Conservation (phyloP, 2,329 filamentous ascomycete genomes). For the Phaeoacremonium minimum region DNA sequence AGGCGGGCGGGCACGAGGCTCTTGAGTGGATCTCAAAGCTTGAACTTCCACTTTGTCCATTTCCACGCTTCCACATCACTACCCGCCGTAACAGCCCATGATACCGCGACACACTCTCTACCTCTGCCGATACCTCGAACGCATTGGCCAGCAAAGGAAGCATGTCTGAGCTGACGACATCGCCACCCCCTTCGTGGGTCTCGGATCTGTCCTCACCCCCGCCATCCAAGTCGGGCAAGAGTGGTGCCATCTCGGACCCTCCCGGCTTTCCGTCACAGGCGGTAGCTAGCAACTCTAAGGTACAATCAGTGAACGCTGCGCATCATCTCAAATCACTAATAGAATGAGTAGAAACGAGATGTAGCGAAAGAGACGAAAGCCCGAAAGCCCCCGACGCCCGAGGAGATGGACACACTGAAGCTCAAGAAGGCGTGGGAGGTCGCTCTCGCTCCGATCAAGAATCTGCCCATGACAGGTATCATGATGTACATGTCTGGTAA, state of each 20-base stretch:
- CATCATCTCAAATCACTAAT: background rate
- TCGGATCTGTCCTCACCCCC: slow-evolving; percentile 71
- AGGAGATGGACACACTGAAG: slow-evolving; percentile 93
- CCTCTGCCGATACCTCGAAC: no score
- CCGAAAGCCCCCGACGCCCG: slow-evolving; percentile 66
- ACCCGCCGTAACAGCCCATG: no score
- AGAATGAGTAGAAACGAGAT: slow-evolving; percentile 40
- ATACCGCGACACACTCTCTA: no score
- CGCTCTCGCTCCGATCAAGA: slow-evolving; percentile 87
- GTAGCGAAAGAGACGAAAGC: slow-evolving; percentile 42
- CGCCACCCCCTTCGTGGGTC: slow-evolving; percentile 58
- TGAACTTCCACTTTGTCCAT: no score
- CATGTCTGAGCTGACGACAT: slow-evolving; percentile 19
- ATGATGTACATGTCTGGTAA: slow-evolving; percentile 99
- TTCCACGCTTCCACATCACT: no score
- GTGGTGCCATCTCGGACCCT: slow-evolving; percentile 71
- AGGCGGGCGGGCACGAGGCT: no score
- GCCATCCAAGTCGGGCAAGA: slow-evolving; percentile 56
- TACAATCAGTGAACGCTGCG: slow-evolving; percentile 20
- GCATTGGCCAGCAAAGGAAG: no score
- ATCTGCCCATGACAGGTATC: slow-evolving; percentile 94
- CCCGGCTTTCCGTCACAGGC: slow-evolving; percentile 68
- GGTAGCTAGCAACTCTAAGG: slow-evolving; percentile 52
- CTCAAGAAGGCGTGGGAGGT: slow-evolving; percentile 99
- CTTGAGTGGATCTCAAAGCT: no score